Evolutionary conservation across 2,329 filamentous ascomycete species (phyloP).

Genomic region (Gyromitra esculenta): DNA sequence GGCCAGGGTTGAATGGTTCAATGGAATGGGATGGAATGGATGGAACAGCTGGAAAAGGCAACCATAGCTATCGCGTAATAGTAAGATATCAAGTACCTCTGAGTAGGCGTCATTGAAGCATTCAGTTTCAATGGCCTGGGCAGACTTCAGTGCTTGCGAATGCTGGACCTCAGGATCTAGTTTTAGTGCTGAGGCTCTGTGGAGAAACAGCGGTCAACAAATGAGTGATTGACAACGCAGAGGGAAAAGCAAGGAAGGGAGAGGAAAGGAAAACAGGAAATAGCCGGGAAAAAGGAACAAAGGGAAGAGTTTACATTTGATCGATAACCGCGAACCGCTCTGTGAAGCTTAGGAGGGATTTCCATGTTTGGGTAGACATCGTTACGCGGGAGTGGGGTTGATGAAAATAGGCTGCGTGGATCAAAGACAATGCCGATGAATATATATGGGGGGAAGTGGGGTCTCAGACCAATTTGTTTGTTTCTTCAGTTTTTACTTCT

Average conservation of each 20-base stretch:
- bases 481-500: background rate
- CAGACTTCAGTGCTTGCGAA: conserved; percentile 45
- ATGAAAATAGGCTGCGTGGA: background rate
- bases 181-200: conserved; percentile 50
- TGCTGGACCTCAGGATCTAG: conserved; percentile 30
- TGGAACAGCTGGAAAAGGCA: background rate
- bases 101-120: conserved; percentile 42
- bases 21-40: background rate
- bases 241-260: background rate
- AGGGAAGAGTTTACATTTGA: conserved; percentile 48
- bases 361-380: conserved; percentile 48
- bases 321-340: conserved; percentile 53
- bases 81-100: conserved; percentile 21
- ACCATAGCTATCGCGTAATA: background rate
- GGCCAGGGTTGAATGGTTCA: background rate
- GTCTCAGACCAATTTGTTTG: background rate
- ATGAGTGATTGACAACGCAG: conserved; percentile 35
- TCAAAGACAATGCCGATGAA: background rate
- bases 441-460: background rate
- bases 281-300: background rate
- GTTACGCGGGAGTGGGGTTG: conserved; percentile 11
- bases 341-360: conserved; percentile 46
- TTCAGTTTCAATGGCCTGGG: conserved; percentile 47
- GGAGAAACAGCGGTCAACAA: conserved; percentile 31
- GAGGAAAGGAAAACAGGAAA: conserved; percentile 2